These are phyloP conservation scores for Pichia manshurica DNA, from an alignment of 805 yeast species.

Conservation along the genomic window DNA sequence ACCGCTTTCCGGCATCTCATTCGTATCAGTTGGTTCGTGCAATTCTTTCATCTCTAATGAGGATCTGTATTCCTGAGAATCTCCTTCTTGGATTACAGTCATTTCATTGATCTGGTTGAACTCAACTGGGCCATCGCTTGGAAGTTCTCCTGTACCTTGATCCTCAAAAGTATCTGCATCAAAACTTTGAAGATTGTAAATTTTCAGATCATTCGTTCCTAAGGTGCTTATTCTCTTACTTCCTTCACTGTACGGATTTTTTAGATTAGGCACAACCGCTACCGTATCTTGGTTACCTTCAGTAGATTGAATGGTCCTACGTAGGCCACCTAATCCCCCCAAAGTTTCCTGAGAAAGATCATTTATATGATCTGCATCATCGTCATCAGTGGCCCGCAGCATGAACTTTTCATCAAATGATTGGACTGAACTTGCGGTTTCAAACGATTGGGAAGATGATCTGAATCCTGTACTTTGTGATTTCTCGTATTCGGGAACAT, in stretches of 20 bases:
- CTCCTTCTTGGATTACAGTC: slow-evolving; percentile 33
- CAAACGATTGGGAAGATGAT: not conserved
- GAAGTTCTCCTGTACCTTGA: not conserved
- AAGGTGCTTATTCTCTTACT: slow-evolving; percentile 23
- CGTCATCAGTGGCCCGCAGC: not conserved
- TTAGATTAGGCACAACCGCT: not conserved
- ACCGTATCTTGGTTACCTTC: not conserved
- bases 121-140: not conserved
- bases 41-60: not conserved
- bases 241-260: not conserved
- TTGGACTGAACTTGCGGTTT: slow-evolving; percentile 9
- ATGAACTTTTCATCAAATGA: slow-evolving; percentile 16
- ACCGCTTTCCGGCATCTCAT: not conserved
- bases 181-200: slow-evolving; percentile 23
- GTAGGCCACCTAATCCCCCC: slow-evolving; percentile 10
- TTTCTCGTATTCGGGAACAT: not conserved
- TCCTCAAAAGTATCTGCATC: not conserved
- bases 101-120: slow-evolving; percentile 20
- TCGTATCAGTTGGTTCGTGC: not conserved
- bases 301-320: not conserved
- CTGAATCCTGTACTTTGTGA: too few species aligned
- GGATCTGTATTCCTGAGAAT: slow-evolving; percentile 19
- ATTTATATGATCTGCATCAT: not conserved
- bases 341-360: slow-evolving; percentile 10
- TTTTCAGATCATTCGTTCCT: slow-evolving; percentile 28